A percentile compares a stretch with the other conserved stretches of the same genome.
phyloP scores from a whole-genome alignment of 129 eudicot species.

The sunflower (Helianthus annuus) region DNA sequence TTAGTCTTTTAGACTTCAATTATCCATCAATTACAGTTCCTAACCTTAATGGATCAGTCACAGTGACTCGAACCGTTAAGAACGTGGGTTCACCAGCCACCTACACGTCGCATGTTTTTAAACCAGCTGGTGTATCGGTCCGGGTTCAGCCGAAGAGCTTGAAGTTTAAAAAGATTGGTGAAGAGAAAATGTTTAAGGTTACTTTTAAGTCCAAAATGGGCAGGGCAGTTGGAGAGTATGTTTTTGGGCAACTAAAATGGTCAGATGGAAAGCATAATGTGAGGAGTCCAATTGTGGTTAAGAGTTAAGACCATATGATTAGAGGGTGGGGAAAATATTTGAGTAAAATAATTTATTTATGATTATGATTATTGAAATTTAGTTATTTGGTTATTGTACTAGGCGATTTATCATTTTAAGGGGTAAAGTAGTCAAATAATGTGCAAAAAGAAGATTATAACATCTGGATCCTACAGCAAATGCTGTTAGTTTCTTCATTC shows the following conservation, averaged over 20 bases:
- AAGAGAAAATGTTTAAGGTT: constrained; percentile 58
- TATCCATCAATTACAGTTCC: constrained; percentile 83
- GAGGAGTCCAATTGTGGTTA: constrained; percentile 78
- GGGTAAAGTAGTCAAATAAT: constrained; percentile 2
- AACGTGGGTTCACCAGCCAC: constrained; percentile 71
- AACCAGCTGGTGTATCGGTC: constrained; percentile 49
- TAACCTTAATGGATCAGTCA: constrained; percentile 56
- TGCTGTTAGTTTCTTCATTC: too few relatives aligned
- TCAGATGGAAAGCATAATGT: constrained; percentile 78
- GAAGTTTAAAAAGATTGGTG: constrained; percentile 53
- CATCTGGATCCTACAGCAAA: too few relatives aligned
- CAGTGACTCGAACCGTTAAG: constrained; percentile 63
- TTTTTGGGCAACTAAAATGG: constrained; percentile 73
- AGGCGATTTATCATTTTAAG: not conserved
- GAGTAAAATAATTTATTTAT: constrained; percentile 29
- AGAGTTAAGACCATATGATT: constrained; percentile 55
- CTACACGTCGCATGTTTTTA: constrained; percentile 41
- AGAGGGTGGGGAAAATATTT: constrained; percentile 28
- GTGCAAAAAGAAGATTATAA: not conserved
- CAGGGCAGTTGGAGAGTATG: constrained; percentile 45
- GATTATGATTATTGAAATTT: constrained; percentile 20
- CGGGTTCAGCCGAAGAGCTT: constrained; percentile 45
- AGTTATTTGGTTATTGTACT: constrained; percentile 18
- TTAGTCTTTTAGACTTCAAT: constrained; percentile 52
- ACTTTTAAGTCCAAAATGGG: constrained; percentile 33